Evolutionary conservation across 129 eudicot genomes (phyloP).

Genomic region (Flaveria linearis): DNA sequence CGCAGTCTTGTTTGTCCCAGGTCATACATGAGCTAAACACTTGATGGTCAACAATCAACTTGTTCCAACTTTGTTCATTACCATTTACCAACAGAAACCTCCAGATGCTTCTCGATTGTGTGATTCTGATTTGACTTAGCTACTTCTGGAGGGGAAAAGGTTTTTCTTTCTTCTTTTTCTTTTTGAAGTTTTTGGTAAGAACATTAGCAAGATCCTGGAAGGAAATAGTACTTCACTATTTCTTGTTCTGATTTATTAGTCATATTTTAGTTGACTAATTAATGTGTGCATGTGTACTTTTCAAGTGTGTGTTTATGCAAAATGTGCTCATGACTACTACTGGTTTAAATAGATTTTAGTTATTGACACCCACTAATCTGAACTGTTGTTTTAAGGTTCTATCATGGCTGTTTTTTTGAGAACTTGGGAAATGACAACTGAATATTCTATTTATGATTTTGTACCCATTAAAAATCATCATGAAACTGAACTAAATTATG

Average conservation of each 20-base stretch:
- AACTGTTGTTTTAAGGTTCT: too few species aligned
- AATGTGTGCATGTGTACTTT: too few species aligned
- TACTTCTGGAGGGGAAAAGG: constrained; percentile 3
- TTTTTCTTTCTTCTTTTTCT: background rate
- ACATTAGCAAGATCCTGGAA: constrained; percentile 21
- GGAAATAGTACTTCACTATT: constrained; percentile 39
- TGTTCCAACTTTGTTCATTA: background rate
- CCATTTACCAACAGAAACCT: constrained; percentile 2
- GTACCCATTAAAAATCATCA: too few species aligned
- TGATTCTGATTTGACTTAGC: constrained; percentile 12
- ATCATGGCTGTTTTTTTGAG: too few species aligned
- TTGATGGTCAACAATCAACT: background rate
- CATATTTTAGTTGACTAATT: background rate
- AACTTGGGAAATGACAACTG: too few species aligned
- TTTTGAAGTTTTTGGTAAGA: constrained; percentile 30
- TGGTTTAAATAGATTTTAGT: too few species aligned
- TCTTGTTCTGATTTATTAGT: constrained; percentile 20
- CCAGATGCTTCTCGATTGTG: constrained; percentile 3
- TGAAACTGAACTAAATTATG: too few species aligned
- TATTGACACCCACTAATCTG: too few species aligned
- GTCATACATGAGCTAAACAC: constrained; percentile 37
- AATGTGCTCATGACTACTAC: too few species aligned
- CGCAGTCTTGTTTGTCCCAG: constrained; percentile 49
- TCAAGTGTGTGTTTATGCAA: too few species aligned
- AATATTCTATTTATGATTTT: too few species aligned